phyloP scores from a whole-genome alignment of 495 filamentous ascomycete species.

The Penicillium egyptiacum region DNA sequence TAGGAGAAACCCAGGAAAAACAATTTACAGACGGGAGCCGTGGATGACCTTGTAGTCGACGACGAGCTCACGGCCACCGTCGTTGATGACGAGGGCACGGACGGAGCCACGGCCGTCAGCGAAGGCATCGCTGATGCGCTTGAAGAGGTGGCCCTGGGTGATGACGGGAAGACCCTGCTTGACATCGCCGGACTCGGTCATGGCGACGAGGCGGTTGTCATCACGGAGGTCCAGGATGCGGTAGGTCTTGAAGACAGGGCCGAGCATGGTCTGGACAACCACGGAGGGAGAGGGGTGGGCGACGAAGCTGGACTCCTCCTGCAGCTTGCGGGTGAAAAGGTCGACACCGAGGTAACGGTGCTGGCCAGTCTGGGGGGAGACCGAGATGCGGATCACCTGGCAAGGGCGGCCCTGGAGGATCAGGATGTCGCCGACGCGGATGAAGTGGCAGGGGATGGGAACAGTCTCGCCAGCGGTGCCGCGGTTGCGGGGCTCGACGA shows the following conservation, averaged over 20 bases:
- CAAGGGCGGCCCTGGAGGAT: conserved; percentile 98
- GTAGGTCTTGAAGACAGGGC: conserved; percentile 99
- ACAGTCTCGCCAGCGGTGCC: conserved; percentile 73
- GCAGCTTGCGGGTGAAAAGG: conserved; percentile 98
- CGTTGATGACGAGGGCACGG: conserved; percentile 92
- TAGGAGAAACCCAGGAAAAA: conserved; percentile 14
- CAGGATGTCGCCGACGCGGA: conserved; percentile 97
- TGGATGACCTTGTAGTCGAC: conserved; percentile 99
- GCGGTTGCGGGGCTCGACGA: conserved; percentile 52
- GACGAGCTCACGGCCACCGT: conserved; percentile 89
- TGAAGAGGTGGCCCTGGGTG: conserved; percentile 85
- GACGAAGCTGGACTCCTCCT: conserved; percentile 98
- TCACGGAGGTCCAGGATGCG: conserved; percentile 97
- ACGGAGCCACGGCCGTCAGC: conserved; percentile 89
- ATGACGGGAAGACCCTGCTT: conserved; percentile 94
- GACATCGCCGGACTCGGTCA: conserved; percentile 91
- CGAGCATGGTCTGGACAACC: conserved; percentile 98
- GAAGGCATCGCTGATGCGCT: conserved; percentile 80
- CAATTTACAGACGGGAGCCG: conserved; percentile 62
- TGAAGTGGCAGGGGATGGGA: conserved; percentile 98
- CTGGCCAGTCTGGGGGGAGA: conserved; percentile 96
- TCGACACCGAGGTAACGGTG: conserved; percentile 99
- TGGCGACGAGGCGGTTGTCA: conserved; percentile 73
- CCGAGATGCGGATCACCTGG: conserved; percentile 99
- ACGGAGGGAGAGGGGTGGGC: conserved; percentile 95